Conservation (phyloP, 495 filamentous ascomycete genomes). For the Podospora sp. region DNA sequence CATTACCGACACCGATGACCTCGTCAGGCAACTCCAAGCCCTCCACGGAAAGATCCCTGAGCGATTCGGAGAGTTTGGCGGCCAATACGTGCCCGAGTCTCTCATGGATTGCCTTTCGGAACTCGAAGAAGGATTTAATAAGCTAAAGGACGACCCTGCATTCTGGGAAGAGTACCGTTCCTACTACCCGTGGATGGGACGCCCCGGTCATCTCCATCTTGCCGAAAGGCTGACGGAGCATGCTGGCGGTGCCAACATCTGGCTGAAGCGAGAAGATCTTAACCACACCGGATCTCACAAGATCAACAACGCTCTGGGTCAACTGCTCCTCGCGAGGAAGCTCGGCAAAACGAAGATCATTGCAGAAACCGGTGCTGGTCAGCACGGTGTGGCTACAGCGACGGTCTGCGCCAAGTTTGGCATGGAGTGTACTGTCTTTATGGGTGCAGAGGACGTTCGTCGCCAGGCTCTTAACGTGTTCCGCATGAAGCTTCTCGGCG, state of each 20-base stretch:
- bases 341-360: conserved; percentile 94
- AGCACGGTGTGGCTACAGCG: conserved; percentile 93
- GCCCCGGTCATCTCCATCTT: conserved; percentile 86
- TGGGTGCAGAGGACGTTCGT: conserved; percentile 93
- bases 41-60: conserved; percentile 66
- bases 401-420: conserved; percentile 97
- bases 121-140: conserved; percentile 88
- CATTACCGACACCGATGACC: conserved; percentile 45
- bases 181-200: conserved; percentile 97
- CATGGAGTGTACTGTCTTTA: conserved; percentile 93
- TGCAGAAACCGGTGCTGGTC: conserved; percentile 93
- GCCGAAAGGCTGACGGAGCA: conserved; percentile 86
- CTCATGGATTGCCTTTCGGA: conserved; percentile 95
- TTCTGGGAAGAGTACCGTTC: conserved; percentile 98
- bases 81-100: conserved; percentile 98
- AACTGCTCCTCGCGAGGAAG: conserved; percentile 77
- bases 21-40: conserved; percentile 49
- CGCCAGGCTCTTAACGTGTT: conserved; percentile 95
- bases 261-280: conserved; percentile 92
- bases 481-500: conserved; percentile 93
- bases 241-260: conserved; percentile 89
- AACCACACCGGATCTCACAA: conserved; percentile 90
- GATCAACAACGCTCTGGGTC: conserved; percentile 95
- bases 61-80: conserved; percentile 95
- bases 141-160: conserved; percentile 76